Evolutionary conservation across 805 yeast genomes (phyloP).

Genomic region (Barnettozyma sucrosica): DNA sequence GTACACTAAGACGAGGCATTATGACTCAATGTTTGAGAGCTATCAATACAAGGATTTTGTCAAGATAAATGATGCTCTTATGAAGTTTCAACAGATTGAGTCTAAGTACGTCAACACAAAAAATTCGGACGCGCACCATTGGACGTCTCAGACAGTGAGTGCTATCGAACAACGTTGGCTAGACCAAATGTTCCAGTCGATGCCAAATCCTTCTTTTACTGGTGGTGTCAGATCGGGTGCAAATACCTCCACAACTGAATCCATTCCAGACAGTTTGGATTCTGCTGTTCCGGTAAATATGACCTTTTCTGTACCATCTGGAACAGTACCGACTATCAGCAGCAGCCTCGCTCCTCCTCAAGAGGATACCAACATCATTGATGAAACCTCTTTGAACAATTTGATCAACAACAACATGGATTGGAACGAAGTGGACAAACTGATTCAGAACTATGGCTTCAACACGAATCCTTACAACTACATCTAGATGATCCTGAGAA

Average conservation of each 20-base stretch:
- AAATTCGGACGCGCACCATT: slow-evolving; percentile 1
- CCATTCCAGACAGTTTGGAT: not conserved
- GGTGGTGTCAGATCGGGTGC: not conserved
- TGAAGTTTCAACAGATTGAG: slow-evolving; percentile 9
- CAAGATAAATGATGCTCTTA: slow-evolving; percentile 6
- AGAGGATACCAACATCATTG: not conserved
- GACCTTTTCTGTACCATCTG: not conserved
- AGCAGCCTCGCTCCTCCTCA: not conserved
- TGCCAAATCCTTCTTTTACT: not conserved
- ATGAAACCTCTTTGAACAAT: not conserved
- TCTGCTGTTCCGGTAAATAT: not conserved
- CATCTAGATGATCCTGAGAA: not conserved
- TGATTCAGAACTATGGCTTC: not conserved
- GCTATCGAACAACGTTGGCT: slow-evolving; percentile 21
- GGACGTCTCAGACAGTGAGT: slow-evolving; percentile 8
- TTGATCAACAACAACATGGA: not conserved
- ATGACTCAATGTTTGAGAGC: slow-evolving; percentile 18
- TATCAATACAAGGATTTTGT: slow-evolving; percentile 12
- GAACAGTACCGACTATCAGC: not conserved
- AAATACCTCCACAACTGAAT: not conserved
- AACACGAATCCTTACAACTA: not conserved
- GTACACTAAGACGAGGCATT: slow-evolving; percentile 9
- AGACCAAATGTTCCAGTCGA: slow-evolving; percentile 14
- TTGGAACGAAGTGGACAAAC: not conserved
- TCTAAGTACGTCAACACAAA: not conserved